Evolutionary conservation across 2,329 filamentous ascomycete species (phyloP).

Genomic region (Zymoseptoria crescenta): DNA sequence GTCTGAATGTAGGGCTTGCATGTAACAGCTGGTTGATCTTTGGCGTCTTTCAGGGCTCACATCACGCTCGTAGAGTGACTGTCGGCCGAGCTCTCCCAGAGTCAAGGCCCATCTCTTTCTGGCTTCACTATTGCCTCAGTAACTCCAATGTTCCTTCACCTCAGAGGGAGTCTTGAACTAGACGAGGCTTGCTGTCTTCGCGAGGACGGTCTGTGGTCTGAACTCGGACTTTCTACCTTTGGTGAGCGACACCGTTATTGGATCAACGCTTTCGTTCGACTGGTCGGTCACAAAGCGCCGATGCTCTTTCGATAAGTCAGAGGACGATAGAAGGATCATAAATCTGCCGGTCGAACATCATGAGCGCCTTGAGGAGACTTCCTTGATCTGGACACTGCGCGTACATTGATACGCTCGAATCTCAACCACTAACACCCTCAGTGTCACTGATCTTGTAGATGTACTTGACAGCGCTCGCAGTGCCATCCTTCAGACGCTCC

Average conservation of each 20-base stretch:
- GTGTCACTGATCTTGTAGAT: constrained; percentile 51
- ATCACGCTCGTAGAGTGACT: too few relatives aligned
- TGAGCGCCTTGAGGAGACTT: background rate
- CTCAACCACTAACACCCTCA: constrained; percentile 6
- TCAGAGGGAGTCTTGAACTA: too few relatives aligned
- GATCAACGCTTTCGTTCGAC: background rate
- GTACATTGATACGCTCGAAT: background rate
- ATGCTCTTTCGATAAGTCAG: background rate
- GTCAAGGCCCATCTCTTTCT: too few relatives aligned
- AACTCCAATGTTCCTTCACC: too few relatives aligned
- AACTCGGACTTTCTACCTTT: background rate
- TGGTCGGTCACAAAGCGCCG: background rate
- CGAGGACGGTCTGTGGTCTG: too few relatives aligned
- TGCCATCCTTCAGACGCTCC: constrained; percentile 50
- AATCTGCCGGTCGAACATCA: background rate
- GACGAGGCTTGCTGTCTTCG: too few relatives aligned
- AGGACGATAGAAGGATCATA: background rate
- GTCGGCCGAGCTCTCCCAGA: too few relatives aligned
- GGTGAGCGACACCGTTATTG: background rate
- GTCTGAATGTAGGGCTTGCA: too few relatives aligned
- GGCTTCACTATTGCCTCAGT: too few relatives aligned
- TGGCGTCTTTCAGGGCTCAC: too few relatives aligned
- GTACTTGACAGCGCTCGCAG: constrained; percentile 59
- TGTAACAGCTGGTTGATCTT: too few relatives aligned
- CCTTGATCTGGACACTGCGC: background rate